Evolutionary conservation across 352 stramenopile genomes (phyloP).

Genomic region (Phytophthora quininea): DNA sequence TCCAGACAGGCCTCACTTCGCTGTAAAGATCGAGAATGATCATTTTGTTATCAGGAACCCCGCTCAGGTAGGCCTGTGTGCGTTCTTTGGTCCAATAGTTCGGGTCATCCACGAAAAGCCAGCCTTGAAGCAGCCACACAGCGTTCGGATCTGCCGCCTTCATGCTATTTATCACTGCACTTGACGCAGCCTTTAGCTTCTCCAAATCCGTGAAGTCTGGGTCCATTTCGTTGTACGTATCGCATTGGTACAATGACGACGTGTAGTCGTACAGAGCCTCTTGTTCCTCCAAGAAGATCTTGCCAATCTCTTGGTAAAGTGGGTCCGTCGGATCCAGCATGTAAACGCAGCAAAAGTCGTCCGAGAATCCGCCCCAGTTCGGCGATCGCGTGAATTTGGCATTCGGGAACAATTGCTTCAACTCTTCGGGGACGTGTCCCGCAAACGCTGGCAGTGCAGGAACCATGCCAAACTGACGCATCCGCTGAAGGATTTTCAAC

Average conservation of each 20-base stretch:
- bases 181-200: conserved; percentile 56
- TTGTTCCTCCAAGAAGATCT: conserved; percentile 77
- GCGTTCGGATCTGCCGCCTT: conserved; percentile 65
- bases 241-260: conserved; percentile 79
- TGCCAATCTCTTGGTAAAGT: conserved; percentile 83
- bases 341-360: conserved; percentile 86
- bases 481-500: conserved; percentile 79
- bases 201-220: conserved; percentile 61
- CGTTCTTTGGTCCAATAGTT: conserved; percentile 76
- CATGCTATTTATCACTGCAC: conserved; percentile 81
- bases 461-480: conserved; percentile 91
- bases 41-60: conserved; percentile 65
- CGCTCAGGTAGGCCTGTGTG: conserved; percentile 55
- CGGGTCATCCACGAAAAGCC: conserved; percentile 67
- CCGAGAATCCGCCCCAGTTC: conserved; percentile 81
- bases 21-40: conserved; percentile 88
- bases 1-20: conserved; percentile 74
- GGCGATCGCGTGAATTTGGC: conserved; percentile 83
- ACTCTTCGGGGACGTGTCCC: conserved; percentile 86
- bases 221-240: conserved; percentile 89
- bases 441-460: conserved; percentile 90
- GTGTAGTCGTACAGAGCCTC: conserved; percentile 69
- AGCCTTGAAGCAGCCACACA: conserved; percentile 87
- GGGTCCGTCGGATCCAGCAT: conserved; percentile 84
- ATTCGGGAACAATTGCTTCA: conserved; percentile 71